phyloP scores from a whole-genome alignment of 2,329 filamentous ascomycete genomes.

The Alternaria triticimaculans region DNA sequence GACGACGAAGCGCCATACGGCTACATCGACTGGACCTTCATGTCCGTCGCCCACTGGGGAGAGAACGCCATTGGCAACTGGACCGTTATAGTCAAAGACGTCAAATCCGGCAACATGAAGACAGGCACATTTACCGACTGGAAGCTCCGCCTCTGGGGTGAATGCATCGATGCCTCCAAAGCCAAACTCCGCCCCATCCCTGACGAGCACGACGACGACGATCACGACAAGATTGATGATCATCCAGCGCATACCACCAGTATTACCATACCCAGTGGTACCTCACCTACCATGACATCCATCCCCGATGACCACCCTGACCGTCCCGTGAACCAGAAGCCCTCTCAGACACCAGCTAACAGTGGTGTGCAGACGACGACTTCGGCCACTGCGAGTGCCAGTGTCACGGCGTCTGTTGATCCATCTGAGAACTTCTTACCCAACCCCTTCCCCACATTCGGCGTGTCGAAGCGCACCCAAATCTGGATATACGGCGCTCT shows the following conservation, averaged over 20 bases:
- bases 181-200: constrained; percentile 82
- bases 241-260: constrained; percentile 67
- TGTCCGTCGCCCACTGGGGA: constrained; percentile 97
- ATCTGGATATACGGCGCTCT: constrained; percentile 92
- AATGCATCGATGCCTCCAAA: constrained; percentile 77
- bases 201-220: constrained; percentile 79
- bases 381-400: constrained; percentile 21
- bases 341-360: constrained; percentile 41
- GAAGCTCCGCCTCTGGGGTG: constrained; percentile 94
- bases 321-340: constrained; percentile 67
- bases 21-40: constrained; percentile 97
- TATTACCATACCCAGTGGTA: constrained; percentile 55
- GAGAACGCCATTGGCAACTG: constrained; percentile 87
- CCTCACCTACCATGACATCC: constrained; percentile 51
- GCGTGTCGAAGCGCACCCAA: constrained; percentile 83
- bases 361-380: constrained; percentile 29
- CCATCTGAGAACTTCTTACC: constrained; percentile 68
- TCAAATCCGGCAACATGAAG: constrained; percentile 71
- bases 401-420: constrained; percentile 25
- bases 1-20: constrained; percentile 71
- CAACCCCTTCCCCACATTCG: constrained; percentile 88
- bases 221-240: constrained; percentile 70
- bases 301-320: constrained; percentile 56
- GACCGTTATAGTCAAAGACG: constrained; percentile 90
- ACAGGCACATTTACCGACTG: constrained; percentile 86